A percentile compares a stretch with the other conserved stretches of the same genome.
phyloP scores from a whole-genome alignment of 2,329 filamentous ascomycete genomes.

The Fusarium mangiferae region DNA sequence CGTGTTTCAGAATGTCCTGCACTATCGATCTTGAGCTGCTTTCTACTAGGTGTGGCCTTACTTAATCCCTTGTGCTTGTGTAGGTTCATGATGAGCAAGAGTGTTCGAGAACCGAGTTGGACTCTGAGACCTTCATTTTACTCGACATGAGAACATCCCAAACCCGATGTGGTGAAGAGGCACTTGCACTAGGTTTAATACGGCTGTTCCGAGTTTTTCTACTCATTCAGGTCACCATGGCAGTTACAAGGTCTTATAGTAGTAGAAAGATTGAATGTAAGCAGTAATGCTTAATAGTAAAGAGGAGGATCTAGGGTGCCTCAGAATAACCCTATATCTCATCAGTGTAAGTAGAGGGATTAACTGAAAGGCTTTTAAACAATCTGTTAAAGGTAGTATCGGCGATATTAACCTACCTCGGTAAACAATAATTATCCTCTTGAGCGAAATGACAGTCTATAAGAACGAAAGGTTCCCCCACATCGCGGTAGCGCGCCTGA shows the following conservation, averaged over 20 bases:
- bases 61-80: too few relatives aligned
- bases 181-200: fast-evolving
- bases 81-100: neutral
- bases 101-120: fast-evolving
- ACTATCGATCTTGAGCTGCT: too few relatives aligned
- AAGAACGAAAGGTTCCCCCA: too few relatives aligned
- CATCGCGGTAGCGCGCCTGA: too few relatives aligned
- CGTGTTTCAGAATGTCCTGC: too few relatives aligned
- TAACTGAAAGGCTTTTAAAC: neutral
- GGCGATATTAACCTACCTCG: too few relatives aligned
- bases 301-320: neutral
- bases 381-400: too few relatives aligned
- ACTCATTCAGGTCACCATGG: fast-evolving
- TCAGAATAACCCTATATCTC: fast-evolving
- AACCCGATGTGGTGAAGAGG: neutral
- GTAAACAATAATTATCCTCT: too few relatives aligned
- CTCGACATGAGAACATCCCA: fast-evolving
- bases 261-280: neutral
- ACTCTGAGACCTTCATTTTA: fast-evolving
- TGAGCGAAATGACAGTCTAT: too few relatives aligned
- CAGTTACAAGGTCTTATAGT: neutral
- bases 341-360: neutral
- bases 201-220: neutral
- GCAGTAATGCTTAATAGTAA: fast-evolving
- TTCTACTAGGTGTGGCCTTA: too few relatives aligned